phyloP scores from a whole-genome alignment of 1,139 yeast species.

The Nakaseomyces glabratus region DNA sequence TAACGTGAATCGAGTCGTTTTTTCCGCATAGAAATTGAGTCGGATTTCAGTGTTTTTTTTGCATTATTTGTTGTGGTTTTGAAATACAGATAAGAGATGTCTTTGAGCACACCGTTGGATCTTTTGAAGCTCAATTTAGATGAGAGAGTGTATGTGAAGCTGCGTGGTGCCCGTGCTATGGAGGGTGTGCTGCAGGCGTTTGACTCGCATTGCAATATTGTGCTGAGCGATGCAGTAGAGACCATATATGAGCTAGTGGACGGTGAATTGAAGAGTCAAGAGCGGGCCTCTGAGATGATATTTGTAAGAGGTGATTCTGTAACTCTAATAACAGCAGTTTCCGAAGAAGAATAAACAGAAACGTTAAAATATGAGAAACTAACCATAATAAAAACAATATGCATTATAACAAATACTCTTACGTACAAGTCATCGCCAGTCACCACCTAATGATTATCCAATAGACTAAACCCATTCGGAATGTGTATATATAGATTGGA shows the following conservation, averaged over 20 bases:
- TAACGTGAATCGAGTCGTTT: no score
- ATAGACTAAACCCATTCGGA: no score
- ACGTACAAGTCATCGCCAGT: no score
- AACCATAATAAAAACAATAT: conserved; percentile 2
- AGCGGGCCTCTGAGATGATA: conserved; percentile 76
- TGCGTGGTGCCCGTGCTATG: conserved; percentile 93
- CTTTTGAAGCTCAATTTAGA: conserved; percentile 79
- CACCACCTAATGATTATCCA: no score
- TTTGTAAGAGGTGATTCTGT: conserved; percentile 96
- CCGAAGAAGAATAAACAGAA: conserved; percentile 23
- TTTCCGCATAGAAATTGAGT: no score
- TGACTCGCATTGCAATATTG: conserved; percentile 94
- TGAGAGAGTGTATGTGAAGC: conserved; percentile 77
- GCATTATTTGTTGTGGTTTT: no score
- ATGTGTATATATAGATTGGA: not conserved
- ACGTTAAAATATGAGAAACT: not conserved
- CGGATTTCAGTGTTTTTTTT: no score
- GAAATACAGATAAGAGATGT: not conserved
- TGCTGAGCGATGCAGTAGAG: conserved; percentile 86
- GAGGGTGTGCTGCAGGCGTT: conserved; percentile 89
- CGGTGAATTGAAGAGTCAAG: conserved; percentile 36
- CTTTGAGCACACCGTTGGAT: conserved; percentile 64
- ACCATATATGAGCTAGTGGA: conserved; percentile 54
- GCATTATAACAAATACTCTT: no score
- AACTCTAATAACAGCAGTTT: conserved; percentile 54